Evolutionary conservation across 116 monocot species (phyloP), one percentile per base, ranked within the genome.

Genomic region (Zostera marina): DNA sequence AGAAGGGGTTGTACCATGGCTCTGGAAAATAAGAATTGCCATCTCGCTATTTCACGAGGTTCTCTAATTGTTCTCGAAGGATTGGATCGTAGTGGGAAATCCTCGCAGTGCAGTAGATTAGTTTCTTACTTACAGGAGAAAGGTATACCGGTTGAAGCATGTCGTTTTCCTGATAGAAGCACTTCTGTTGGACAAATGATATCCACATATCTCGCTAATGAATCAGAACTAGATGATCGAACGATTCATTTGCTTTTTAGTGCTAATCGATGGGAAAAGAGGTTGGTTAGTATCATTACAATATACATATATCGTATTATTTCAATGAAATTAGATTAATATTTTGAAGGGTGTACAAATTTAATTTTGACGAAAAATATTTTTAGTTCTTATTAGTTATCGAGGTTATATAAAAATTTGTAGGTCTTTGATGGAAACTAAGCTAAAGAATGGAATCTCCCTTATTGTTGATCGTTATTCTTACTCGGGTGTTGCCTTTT

Each of bases 261-360:
- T 64, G 96, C 96, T 3, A 96, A 96, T 64, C 82, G 96, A 43
- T 96, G 96, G 96, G 96, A 96, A 54, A 96, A 89, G 73, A 96
- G 96, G 96, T 85, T 42, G 96, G 96, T 85, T 42, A 51, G 44
- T 52, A 53, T 66, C 49, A 8, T 10, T 7, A 45, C 17, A 19
- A 17, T 20, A 11, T 10, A 12, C 39, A 9, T 51, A 42, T 60
- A 12, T 55, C 24, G 12, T 55, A 25, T 25, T 24, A 24, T 55
- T 25, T 14, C 23, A 25, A 25, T 55, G 47, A 16, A 14, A 47
- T 47, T n/a, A 47, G 15, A 47, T n/a, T n/a, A n/a, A n/a, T n/a
- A n/a, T n/a, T n/a, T n/a, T n/a, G n/a, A n/a, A n/a, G n/a, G n/a
- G n/a, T n/a, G n/a, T n/a, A n/a, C n/a, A 8, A 47, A 14, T 32